Base-by-base conservation (phyloP, 2,329 filamentous ascomycete species). In the Colletotrichum viniferum region DNA sequence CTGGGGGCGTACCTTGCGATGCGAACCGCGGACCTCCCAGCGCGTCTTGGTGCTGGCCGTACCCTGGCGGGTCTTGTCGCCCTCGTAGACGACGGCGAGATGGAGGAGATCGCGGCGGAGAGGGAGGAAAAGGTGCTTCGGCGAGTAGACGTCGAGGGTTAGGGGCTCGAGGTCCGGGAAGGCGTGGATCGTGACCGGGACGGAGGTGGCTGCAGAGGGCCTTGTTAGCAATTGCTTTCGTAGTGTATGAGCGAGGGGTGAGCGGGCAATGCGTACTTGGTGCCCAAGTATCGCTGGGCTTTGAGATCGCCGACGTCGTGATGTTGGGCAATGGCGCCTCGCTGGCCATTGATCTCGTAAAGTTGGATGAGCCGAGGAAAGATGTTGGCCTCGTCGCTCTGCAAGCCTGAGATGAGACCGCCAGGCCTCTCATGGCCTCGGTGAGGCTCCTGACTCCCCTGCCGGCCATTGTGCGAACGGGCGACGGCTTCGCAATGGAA, bases 31-130 rank as follows among this genome's bases (percentile, higher is more conserved):
- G 28, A 99, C 93, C 77, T 98, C 95, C 81, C 86, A 92, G 76
- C 96, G 92, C 80, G 92, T 97, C 88, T 97, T 97, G 77, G 92
- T 92, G 79, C 88, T 93, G 61, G 96, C 97, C 4, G 95, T 97
- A 78, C 97, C 97, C 84, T 96, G 94, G 34, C 97, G 93, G 71
- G 95, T 94, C 81, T 89, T 91, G 87, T 98, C 96, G 79, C 95
- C 97, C 87, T 99, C 97, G 88, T 94, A 98, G 79, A 98, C 87
- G 74, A 99, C 92, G 74, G 97, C 97, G 78, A 95, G 92, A 87
- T 99, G 96, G 69, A 99, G 92, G 78, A 99, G 92, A 84, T 99
- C 97, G 83, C 94, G 93, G 75, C 97, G 94, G 62, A 98, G 90
- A 4, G 97, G 97, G 38, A 98, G 91, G 82, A 94, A 88, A 60